A percentile compares a stretch with the other conserved stretches of the same genome.
phyloP scores from a whole-genome alignment of 2,329 filamentous ascomycete genomes.

The Orbilia brochopaga region DNA sequence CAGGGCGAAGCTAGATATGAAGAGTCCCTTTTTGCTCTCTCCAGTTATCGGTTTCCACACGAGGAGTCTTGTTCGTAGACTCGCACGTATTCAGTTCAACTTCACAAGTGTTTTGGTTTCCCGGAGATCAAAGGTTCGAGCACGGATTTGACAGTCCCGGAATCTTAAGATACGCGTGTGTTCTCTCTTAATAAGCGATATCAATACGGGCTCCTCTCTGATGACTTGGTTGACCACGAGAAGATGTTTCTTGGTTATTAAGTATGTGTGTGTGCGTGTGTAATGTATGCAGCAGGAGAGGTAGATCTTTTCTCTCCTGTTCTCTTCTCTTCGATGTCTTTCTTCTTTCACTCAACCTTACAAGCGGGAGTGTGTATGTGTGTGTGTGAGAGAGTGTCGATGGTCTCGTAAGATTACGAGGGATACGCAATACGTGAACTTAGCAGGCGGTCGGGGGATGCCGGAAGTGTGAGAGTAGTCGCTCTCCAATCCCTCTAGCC shows the following conservation, averaged over 20 bases:
- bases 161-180: conserved; percentile 49
- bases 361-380: conserved; percentile 51
- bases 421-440: conserved; percentile 45
- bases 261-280: conserved; percentile 1
- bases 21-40: conserved; percentile 15
- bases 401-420: conserved; percentile 42
- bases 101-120: conserved; percentile 31
- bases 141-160: conserved; percentile 44
- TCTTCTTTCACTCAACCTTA: conserved; percentile 50
- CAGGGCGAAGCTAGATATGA: conserved; percentile 18
- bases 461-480: conserved; percentile 38
- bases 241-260: conserved; percentile 32
- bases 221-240: conserved; percentile 39
- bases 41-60: conserved; percentile 45
- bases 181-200: conserved; percentile 23
- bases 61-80: conserved; percentile 29
- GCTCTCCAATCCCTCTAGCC: conserved; percentile 33
- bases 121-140: conserved; percentile 41
- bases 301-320: conserved; percentile 8
- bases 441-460: conserved; percentile 42
- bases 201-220: conserved; percentile 46
- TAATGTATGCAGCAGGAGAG: conserved; percentile 37
- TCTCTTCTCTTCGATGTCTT: conserved; percentile 20
- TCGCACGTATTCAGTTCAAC: conserved; percentile 47
- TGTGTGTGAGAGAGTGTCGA: too few relatives aligned